A percentile compares a stretch with the other conserved stretches of the same genome.
Conservation (phyloP, 768 basidiomycete species). For the Leccinum barrowsii region DNA sequence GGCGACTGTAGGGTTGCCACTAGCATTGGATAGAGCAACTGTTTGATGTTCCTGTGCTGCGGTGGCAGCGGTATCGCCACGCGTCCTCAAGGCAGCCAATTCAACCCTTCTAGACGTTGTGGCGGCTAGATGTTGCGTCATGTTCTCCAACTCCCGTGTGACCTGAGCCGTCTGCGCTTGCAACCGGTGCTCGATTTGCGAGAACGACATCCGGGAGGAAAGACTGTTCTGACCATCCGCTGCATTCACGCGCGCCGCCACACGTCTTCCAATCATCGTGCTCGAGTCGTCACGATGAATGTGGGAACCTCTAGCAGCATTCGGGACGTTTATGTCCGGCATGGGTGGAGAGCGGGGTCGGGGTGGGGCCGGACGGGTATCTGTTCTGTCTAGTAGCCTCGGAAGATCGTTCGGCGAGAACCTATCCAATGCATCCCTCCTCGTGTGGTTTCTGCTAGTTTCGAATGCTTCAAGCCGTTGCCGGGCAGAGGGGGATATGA, state of each 20-base stretch:
- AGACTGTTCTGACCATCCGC: conserved; percentile 17
- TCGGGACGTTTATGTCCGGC: conserved; percentile 26
- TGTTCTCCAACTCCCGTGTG: conserved; percentile 31
- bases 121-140: conserved; percentile 26
- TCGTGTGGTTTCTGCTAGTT: conserved; percentile 7
- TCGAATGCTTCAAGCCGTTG: conserved; percentile 34
- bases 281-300: conserved; percentile 28
- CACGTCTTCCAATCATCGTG: conserved; percentile 35
- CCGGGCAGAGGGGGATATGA: conserved; percentile 28
- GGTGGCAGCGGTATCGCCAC: conserved; percentile 1
- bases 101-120: conserved; percentile 24
- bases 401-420: conserved; percentile 17
- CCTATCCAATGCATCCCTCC: conserved; percentile 22
- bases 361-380: conserved; percentile 11
- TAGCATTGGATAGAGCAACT: neutral
- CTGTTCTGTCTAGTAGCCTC: conserved; percentile 9
- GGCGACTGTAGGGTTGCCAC: conserved; percentile 4
- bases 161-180: conserved; percentile 30
- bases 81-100: conserved; percentile 14
- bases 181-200: conserved; percentile 28
- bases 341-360: conserved; percentile 29
- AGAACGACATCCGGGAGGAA: conserved; percentile 19
- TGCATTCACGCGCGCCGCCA: conserved; percentile 28
- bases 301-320: conserved; percentile 15
- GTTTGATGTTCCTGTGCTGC: neutral